Conservation (phyloP, 257 asterid genomes). For the Nicotiana noctiflora region DNA sequence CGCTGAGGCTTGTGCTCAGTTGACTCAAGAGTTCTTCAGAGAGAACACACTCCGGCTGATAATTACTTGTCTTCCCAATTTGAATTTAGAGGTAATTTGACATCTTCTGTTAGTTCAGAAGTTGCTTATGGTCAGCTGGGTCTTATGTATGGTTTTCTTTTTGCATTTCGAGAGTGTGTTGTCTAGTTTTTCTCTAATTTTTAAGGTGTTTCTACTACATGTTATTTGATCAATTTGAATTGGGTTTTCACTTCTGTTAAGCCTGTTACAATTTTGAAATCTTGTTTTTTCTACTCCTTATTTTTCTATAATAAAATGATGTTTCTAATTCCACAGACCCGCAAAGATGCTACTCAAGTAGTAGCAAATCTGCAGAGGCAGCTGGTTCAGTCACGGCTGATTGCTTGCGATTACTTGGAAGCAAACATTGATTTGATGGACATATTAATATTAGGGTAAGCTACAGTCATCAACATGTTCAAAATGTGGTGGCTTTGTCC, state of each 20-base stretch:
- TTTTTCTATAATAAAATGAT: not conserved
- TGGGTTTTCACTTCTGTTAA: not conserved
- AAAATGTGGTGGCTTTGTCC: not conserved
- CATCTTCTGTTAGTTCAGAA: not conserved
- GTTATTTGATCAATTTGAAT: not conserved
- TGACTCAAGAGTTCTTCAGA: constrained; percentile 81
- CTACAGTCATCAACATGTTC: not conserved
- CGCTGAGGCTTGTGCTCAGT: constrained; percentile 71
- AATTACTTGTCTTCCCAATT: constrained; percentile 68
- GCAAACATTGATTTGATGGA: constrained; percentile 73
- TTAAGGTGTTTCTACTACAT: not conserved
- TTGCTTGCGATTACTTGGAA: constrained; percentile 78
- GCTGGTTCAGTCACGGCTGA: constrained; percentile 65
- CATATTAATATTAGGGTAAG: constrained; percentile 53
- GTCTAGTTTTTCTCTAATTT: not conserved
- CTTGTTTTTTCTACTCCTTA: not conserved
- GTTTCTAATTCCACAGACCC: constrained; percentile 43
- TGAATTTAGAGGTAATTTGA: constrained; percentile 60
- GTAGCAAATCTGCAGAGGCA: constrained; percentile 82
- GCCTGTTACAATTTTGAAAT: not conserved
- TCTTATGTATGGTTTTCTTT: not conserved
- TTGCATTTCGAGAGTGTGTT: not conserved
- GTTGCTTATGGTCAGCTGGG: not conserved
- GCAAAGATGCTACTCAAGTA: constrained; percentile 76
- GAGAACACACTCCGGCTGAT: constrained; percentile 73